Conservation (phyloP, 2,329 filamentous ascomycete species). For the Penicillium sp. region DNA sequence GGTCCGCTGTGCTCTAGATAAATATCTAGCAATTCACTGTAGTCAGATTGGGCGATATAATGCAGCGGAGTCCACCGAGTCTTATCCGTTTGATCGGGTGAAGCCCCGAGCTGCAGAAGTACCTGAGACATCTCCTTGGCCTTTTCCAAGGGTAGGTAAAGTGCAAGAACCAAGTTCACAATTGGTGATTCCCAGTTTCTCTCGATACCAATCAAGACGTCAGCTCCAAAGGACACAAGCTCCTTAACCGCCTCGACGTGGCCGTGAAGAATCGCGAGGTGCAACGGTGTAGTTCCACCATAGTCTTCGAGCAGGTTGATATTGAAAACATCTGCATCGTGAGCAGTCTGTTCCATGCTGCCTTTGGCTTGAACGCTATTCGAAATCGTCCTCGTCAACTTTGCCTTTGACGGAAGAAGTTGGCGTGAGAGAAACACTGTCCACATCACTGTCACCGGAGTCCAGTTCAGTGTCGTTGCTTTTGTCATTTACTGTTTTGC, state of each 20-base stretch:
- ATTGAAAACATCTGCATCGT: constrained; percentile 74
- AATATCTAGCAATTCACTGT: constrained; percentile 41
- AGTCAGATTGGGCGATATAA: constrained; percentile 53
- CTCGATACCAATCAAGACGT: constrained; percentile 70
- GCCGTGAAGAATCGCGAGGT: constrained; percentile 71
- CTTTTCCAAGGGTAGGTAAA: constrained; percentile 58
- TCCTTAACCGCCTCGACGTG: constrained; percentile 63
- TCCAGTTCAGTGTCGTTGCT: constrained; percentile 16
- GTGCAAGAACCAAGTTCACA: constrained; percentile 63
- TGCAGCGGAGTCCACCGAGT: constrained; percentile 62
- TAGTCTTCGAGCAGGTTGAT: constrained; percentile 79
- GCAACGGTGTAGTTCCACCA: constrained; percentile 64
- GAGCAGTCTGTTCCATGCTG: constrained; percentile 50
- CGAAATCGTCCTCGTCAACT: constrained; percentile 40
- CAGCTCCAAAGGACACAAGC: constrained; percentile 71
- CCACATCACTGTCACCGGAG: constrained; percentile 34
- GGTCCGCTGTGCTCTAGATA: constrained; percentile 54
- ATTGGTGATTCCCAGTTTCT: constrained; percentile 54
- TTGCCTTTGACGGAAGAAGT: constrained; percentile 69
- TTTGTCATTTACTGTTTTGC: neutral
- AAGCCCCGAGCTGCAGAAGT: constrained; percentile 66
- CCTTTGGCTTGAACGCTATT: constrained; percentile 39
- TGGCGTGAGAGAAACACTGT: constrained; percentile 51
- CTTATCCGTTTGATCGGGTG: constrained; percentile 65
- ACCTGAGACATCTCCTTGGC: constrained; percentile 60